These are phyloP conservation scores for Neofusicoccum sp. DNA, from an alignment of 2,329 filamentous ascomycete species.

Conservation along the genomic window DNA sequence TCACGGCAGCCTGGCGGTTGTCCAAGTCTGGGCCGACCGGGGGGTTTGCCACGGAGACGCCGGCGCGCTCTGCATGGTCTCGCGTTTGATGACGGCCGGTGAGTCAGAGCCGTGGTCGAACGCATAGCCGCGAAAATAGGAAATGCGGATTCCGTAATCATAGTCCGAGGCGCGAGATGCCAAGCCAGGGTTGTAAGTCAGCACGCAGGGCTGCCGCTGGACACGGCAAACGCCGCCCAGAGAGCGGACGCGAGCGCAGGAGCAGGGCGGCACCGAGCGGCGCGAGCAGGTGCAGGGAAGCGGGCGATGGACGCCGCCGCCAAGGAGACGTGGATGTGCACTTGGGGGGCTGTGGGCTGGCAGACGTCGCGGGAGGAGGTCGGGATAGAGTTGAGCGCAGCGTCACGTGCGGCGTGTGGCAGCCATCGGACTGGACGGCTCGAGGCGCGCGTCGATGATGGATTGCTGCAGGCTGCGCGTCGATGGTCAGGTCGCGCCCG, in stretches of 20 bases:
- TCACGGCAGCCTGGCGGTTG: too few species aligned
- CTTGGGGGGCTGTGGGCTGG: not conserved
- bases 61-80: too few species aligned
- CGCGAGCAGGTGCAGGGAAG: not conserved
- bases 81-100: not conserved
- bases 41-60: too few species aligned
- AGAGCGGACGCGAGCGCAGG: not conserved
- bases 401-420: slow-evolving; percentile 1
- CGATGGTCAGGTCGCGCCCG: too few species aligned
- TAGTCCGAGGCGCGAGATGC: not conserved
- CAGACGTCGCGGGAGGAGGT: not conserved
- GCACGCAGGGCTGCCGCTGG: not conserved
- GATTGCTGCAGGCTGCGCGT: not conserved
- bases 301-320: too few species aligned
- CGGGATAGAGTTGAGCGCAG: not conserved
- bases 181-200: not conserved
- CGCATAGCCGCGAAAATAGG: not conserved
- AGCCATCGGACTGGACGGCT: not conserved
- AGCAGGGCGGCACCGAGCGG: not conserved
- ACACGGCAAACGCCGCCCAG: not conserved
- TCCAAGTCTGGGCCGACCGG: too few species aligned
- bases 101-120: not conserved
- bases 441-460: not conserved
- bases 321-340: not conserved
- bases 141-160: not conserved